These are phyloP conservation scores for Amanita pseudoporphyria DNA, from an alignment of 768 basidiomycete genomes.

Conservation along the genomic window DNA sequence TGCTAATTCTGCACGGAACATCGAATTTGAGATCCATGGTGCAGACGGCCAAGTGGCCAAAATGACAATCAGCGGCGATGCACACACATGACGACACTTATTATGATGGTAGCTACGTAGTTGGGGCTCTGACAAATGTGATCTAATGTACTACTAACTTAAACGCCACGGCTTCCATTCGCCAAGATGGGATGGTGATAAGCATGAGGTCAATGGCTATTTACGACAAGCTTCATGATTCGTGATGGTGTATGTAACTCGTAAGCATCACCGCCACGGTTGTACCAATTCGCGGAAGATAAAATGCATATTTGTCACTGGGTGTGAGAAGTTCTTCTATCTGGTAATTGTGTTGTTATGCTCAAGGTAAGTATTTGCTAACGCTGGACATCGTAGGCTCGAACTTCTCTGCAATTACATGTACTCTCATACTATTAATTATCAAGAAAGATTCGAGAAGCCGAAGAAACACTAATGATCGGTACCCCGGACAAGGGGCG, in stretches of 20 bases:
- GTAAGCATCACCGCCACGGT: too few relatives aligned
- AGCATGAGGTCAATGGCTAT: too few relatives aligned
- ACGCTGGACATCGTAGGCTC: not conserved
- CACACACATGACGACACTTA: not conserved
- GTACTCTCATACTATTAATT: not conserved
- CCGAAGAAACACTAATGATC: not conserved
- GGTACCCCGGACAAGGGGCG: not conserved
- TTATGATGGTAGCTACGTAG: too few relatives aligned
- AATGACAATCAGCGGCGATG: constrained; percentile 39
- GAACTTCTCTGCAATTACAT: not conserved
- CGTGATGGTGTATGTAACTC: too few relatives aligned
- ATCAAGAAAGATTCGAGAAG: not conserved
- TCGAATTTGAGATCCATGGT: constrained; percentile 66
- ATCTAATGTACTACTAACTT: too few relatives aligned
- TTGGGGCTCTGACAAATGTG: not conserved
- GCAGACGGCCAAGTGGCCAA: constrained; percentile 60
- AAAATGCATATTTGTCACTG: not conserved
- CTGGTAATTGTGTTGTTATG: not conserved
- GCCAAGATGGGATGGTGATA: too few relatives aligned
- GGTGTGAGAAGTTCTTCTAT: not conserved
- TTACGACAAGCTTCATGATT: not conserved
- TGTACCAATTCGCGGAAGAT: too few relatives aligned
- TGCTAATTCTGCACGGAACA: constrained; percentile 17
- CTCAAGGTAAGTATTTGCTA: not conserved
- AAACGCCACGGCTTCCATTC: too few relatives aligned